Percentiles rank a stretch among this genome's conserved stretches.
Conservation (phyloP, 352 stramenopile species). For the Globisporangium recalcitrans region DNA sequence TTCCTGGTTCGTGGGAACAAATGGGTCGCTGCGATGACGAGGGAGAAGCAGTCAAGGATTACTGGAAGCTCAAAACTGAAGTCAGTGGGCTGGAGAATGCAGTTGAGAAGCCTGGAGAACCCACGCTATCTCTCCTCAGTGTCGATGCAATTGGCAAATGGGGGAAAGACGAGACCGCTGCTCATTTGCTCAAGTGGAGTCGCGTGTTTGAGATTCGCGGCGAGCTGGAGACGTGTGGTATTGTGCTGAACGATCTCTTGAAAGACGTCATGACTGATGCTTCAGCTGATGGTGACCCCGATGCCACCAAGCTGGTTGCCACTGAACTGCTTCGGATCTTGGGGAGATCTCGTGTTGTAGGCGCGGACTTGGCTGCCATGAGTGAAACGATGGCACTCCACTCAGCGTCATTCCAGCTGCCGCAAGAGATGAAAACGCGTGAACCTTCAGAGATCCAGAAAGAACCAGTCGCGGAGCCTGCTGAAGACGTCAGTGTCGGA, state of each 20-base stretch:
- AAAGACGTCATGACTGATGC: conserved; percentile 15
- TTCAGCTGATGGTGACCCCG: background rate
- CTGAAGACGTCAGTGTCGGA: background rate
- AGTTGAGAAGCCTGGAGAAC: conserved; percentile 1
- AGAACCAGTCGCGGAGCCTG: background rate
- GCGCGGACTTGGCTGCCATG: conserved; percentile 23
- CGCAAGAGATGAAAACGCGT: conserved; percentile 2
- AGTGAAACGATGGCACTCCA: conserved; percentile 42
- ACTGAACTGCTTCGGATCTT: conserved; percentile 25
- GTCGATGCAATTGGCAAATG: conserved; percentile 29
- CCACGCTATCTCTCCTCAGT: conserved; percentile 11
- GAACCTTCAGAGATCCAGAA: background rate
- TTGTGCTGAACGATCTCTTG: conserved; percentile 33
- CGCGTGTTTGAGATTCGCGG: conserved; percentile 35
- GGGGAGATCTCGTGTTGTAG: conserved; percentile 26
- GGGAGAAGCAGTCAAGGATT: conserved; percentile 26
- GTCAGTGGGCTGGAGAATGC: conserved; percentile 3
- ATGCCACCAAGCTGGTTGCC: conserved; percentile 5
- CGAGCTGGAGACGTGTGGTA: conserved; percentile 28
- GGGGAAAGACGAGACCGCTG: conserved; percentile 21
- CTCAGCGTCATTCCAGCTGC: conserved; percentile 33
- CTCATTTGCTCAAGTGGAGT: conserved; percentile 43
- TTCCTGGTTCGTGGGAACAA: background rate
- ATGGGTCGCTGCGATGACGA: conserved; percentile 16
- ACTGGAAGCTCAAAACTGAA: conserved; percentile 39